Base-by-base conservation (phyloP, 1,139 yeast genomes). In the Hyphopichia fennica region DNA sequence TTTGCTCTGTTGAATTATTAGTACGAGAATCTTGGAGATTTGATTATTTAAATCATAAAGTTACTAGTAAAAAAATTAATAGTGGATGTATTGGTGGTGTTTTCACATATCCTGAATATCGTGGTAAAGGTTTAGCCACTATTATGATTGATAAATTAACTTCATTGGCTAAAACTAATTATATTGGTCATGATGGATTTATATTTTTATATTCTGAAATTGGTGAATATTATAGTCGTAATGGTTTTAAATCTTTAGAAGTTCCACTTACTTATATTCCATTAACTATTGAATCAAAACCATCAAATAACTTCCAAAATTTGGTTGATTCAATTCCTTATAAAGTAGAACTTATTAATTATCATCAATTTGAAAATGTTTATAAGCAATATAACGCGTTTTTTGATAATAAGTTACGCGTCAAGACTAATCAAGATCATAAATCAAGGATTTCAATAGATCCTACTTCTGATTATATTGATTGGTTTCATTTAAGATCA, bases 141-240 rank as follows among this genome's bases (percentile, higher is more conserved):
- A 54, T 67, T 31, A 79, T 87, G 88, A 71, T 86, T 38, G 81
- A 78, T 48, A 62, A 68, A 41, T 50, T 77, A 35, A 65, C 66
- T 28, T 62, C 63, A n/a, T 36, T 54, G 23, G 58, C 62, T 33
- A 57, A 55, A 38, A 40, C 35, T 4, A 51, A 57, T 4, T 43
- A 50, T 15, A 45, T 70, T 35, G 70, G 71, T 6, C 48, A 56
- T 17, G 68, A 74, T 42, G 75, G 78, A 15, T 71, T 75, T 41
- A 62, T 74, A 13, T 77, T 74, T 44, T 67, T 85, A 45, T 86
- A 85, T 69, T 83, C 90, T 29, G 95, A 85, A 54, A 75, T 87
- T 32, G 91, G 89, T 5, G 82, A 81, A 43, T 85, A 78, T 58
- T 85, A 86, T 57, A 59, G 68, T 29, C 66, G 69, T 43, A 71